These are phyloP conservation scores for Didymella lethalis DNA, from an alignment of 2,329 filamentous ascomycete genomes.

Conservation along the genomic window DNA sequence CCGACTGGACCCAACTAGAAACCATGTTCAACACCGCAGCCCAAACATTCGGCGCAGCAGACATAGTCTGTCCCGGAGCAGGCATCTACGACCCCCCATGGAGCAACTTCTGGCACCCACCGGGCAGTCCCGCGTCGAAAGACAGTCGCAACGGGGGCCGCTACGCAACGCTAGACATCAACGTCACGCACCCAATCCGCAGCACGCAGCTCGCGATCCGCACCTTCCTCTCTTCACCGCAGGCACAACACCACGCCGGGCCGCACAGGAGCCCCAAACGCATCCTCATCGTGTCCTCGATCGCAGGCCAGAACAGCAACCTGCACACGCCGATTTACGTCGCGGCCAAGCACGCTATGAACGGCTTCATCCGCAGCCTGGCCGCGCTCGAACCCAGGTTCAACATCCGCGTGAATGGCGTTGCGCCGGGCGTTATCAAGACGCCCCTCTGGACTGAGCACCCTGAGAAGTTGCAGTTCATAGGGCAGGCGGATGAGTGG, in stretches of 20 bases:
- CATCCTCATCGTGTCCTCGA: slow-evolving; percentile 54
- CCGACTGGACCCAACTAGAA: slow-evolving; percentile 46
- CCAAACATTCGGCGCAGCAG: slow-evolving; percentile 47
- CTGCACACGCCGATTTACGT: slow-evolving; percentile 55
- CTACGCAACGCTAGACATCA: slow-evolving; percentile 55
- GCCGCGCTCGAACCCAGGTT: slow-evolving; percentile 57
- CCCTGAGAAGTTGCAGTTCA: slow-evolving; percentile 64
- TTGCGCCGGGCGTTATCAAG: slow-evolving; percentile 67
- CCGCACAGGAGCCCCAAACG: slow-evolving; percentile 51
- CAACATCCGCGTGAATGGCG: slow-evolving; percentile 66
- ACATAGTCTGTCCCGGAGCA: slow-evolving; percentile 60
- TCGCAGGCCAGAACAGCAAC: slow-evolving; percentile 54
- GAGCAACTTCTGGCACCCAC: slow-evolving; percentile 60
- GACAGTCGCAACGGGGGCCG: slow-evolving; percentile 43
- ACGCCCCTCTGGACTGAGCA: slow-evolving; percentile 70
- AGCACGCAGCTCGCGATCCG: slow-evolving; percentile 58
- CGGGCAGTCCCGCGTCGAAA: slow-evolving; percentile 47
- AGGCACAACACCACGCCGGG: slow-evolving; percentile 42
- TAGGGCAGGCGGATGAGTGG: slow-evolving; percentile 61
- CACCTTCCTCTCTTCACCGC: slow-evolving; percentile 49
- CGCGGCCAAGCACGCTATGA: slow-evolving; percentile 57
- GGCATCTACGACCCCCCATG: slow-evolving; percentile 59
- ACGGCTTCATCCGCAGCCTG: slow-evolving; percentile 60
- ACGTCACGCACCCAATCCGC: slow-evolving; percentile 59
- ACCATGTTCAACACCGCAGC: slow-evolving; percentile 43